phyloP scores from a whole-genome alignment of 2,329 filamentous ascomycete species.

The Trichoderma gracile region DNA sequence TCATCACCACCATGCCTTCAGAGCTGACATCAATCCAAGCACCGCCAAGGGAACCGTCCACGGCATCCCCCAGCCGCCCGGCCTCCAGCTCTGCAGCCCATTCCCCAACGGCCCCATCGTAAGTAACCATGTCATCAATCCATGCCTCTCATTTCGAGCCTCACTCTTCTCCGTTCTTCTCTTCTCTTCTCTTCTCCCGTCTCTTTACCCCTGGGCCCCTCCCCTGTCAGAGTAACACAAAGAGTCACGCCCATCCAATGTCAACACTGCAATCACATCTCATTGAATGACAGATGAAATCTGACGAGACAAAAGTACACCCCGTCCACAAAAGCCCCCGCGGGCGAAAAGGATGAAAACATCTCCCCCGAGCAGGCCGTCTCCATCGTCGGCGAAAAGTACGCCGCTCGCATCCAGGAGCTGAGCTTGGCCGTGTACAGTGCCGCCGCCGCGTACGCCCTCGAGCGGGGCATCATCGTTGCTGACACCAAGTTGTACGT shows the following conservation, averaged over 20 bases:
- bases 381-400: slow-evolving; percentile 41
- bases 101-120: slow-evolving; percentile 61
- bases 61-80: slow-evolving; percentile 67
- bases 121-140: not conserved
- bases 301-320: slow-evolving; percentile 39
- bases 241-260: too few species aligned
- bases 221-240: too few species aligned
- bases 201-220: too few species aligned
- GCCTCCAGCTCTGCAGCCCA: slow-evolving; percentile 69
- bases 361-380: slow-evolving; percentile 69
- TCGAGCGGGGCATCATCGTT: slow-evolving; percentile 41
- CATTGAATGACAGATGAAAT: not conserved
- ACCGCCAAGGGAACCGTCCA: slow-evolving; percentile 62
- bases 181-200: not conserved
- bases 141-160: too few species aligned
- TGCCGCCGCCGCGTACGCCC: slow-evolving; percentile 61
- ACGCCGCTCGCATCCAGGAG: slow-evolving; percentile 37
- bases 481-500: slow-evolving; percentile 24
- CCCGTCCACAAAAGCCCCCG: slow-evolving; percentile 81
- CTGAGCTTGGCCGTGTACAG: slow-evolving; percentile 39
- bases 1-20: slow-evolving; percentile 39
- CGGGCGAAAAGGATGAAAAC: slow-evolving; percentile 80
- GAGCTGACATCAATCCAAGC: slow-evolving; percentile 47
- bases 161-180: not conserved
- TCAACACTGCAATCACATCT: not conserved